phyloP scores from a whole-genome alignment of 371 early-diverging fungal genomes.

The Smittium culicis region DNA sequence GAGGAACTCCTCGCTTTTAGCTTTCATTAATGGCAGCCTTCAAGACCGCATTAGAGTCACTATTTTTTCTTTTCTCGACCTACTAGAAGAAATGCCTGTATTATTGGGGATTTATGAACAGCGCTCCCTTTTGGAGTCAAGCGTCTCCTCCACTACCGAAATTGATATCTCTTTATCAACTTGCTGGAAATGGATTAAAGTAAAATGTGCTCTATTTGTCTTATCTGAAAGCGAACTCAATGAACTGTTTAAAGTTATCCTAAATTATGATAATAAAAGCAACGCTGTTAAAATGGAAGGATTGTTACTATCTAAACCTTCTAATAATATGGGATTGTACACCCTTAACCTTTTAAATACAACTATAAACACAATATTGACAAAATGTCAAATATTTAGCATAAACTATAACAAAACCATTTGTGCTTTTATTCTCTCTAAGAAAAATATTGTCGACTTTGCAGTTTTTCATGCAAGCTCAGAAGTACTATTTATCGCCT shows the following conservation, averaged over 20 bases:
- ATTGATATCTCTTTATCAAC: not conserved
- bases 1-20: not conserved
- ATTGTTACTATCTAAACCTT: no score
- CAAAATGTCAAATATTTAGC: not conserved
- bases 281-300: not conserved
- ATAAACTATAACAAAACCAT: not conserved
- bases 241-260: not conserved
- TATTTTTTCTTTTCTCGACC: not conserved
- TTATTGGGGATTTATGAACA: not conserved
- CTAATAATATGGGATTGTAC: not conserved
- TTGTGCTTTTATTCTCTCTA: no score
- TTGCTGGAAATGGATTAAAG: slow-evolving; percentile 2
- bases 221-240: not conserved
- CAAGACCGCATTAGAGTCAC: not conserved
- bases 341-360: not conserved
- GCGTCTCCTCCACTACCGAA: not conserved
- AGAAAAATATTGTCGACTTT: no score
- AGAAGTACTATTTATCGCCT: no score
- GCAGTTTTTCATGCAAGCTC: no score
- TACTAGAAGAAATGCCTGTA: slow-evolving; percentile 7
- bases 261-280: not conserved
- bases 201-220: not conserved
- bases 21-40: slow-evolving; percentile 3
- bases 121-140: not conserved
- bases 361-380: not conserved